These are phyloP conservation scores for Pholiota microspora DNA, from an alignment of 768 basidiomycete genomes.

Conservation along the genomic window DNA sequence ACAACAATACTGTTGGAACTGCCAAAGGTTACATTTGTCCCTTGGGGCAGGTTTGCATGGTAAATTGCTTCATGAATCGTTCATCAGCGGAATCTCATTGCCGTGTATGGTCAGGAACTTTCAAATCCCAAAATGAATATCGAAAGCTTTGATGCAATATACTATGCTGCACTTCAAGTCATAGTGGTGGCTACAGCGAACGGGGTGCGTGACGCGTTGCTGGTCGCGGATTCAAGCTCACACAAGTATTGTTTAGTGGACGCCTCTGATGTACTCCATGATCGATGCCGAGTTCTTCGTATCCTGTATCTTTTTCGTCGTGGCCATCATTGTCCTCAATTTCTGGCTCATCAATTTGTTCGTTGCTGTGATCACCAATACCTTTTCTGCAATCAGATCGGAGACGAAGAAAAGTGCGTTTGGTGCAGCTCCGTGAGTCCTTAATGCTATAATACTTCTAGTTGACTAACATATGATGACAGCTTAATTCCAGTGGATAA, in stretches of 20 bases:
- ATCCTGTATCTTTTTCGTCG: slow-evolving; percentile 86
- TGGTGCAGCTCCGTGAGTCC: slow-evolving; percentile 69
- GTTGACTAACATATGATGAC: background rate
- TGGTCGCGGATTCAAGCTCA: background rate
- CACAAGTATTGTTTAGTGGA: slow-evolving; percentile 49
- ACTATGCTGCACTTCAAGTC: slow-evolving; percentile 78
- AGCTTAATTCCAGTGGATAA: slow-evolving; percentile 41
- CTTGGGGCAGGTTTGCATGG: slow-evolving; percentile 78
- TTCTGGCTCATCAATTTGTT: slow-evolving; percentile 94
- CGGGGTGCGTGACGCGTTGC: slow-evolving; percentile 46
- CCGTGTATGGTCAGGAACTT: slow-evolving; percentile 43
- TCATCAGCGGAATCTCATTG: background rate
- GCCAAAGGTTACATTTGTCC: slow-evolving; percentile 91
- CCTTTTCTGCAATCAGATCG: slow-evolving; percentile 82
- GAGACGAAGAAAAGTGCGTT: slow-evolving; percentile 92
- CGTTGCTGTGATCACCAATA: slow-evolving; percentile 94
- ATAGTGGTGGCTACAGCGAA: slow-evolving; percentile 80
- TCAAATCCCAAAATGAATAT: slow-evolving; percentile 64
- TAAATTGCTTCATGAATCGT: slow-evolving; percentile 25
- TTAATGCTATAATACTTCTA: background rate
- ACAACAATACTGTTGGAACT: slow-evolving; percentile 21
- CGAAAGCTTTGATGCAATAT: slow-evolving; percentile 88
- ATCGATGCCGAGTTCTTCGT: slow-evolving; percentile 89
- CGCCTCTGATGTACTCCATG: slow-evolving; percentile 80
- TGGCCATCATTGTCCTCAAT: slow-evolving; percentile 82